Evolutionary conservation across 73 alveolate species (phyloP), one percentile per base, ranked within the genome.

Genomic region (Effrenium voratum): DNA sequence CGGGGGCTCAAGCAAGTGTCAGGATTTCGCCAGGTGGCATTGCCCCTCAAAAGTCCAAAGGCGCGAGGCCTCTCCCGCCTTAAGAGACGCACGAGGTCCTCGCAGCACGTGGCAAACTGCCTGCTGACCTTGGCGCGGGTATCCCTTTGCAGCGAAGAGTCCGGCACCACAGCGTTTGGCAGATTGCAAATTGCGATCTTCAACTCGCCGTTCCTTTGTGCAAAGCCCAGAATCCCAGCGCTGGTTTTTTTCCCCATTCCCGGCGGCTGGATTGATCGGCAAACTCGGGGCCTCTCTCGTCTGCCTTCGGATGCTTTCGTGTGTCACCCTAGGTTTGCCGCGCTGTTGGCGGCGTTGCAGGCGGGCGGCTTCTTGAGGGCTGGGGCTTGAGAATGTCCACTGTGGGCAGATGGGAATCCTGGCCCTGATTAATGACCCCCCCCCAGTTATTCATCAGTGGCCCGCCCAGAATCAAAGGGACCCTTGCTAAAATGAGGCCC

Each of bases 21-120:
- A 68, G 34, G 80, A 68, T 15, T n/a, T 66, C 40, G 40, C 5
- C 40, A 63, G 5, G 77, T 5, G 26, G 40, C 5, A 16, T 15
- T 66, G 34, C 79, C 79, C 15, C 26, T 5, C 77, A 66, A 30
- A 66, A 66, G 79, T 16, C 30, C 43, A 16, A 30, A 32, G 77
- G 77, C 12, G 8, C 5, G 8, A 36, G 10, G 40, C 22, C 77
- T 63, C 26, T 22, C 3, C 6, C n/a, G n/a, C 72, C 72, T 2
- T 57, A 30, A 57, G 28, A 57, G 28, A 38, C 87, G 43, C 41
- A 5, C 38, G 49, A 85, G 94, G 81, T 85, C 94, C 2, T 44
- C 80, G 46, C 94, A 85, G 60, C 94, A 85, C 55, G 44, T 85
- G 82, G 94, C 94, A 30, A 85, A 85, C 19, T 85, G 94, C 45